These are phyloP conservation scores for Mucor sp. DNA, from an alignment of 371 early-diverging fungal species.

Conservation along the genomic window DNA sequence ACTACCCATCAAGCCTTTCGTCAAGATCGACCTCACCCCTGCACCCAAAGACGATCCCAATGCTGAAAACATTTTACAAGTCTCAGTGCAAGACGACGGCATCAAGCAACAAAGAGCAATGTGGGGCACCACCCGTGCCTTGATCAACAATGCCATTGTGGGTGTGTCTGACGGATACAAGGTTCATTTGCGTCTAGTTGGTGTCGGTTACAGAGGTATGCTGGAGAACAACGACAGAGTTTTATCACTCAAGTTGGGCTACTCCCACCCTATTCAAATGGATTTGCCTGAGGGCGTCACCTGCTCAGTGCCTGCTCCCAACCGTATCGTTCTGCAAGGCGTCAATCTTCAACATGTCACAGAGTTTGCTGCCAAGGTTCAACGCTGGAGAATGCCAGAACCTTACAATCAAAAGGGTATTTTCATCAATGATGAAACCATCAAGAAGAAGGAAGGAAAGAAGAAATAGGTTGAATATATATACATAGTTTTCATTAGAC, in stretches of 20 bases:
- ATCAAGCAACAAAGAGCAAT: conserved; percentile 79
- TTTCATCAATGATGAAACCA: conserved; percentile 96
- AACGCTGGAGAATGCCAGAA: conserved; percentile 92
- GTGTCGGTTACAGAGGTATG: conserved; percentile 94
- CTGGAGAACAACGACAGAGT: conserved; percentile 66
- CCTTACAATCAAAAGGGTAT: conserved; percentile 99
- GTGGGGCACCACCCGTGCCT: conserved; percentile 97
- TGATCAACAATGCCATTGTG: conserved; percentile 82
- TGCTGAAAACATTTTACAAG: conserved; percentile 54
- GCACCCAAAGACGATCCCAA: conserved; percentile 38
- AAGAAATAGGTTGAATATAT: conserved; percentile 69
- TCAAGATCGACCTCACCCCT: conserved; percentile 57
- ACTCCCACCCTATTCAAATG: conserved; percentile 82
- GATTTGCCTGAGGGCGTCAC: conserved; percentile 81
- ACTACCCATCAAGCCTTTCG: conserved; percentile 82
- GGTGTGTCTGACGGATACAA: conserved; percentile 93
- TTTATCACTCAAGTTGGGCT: conserved; percentile 86
- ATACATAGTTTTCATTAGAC: conserved; percentile 5
- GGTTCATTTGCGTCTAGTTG: conserved; percentile 83
- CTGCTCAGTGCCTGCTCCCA: conserved; percentile 83
- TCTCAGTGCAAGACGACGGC: conserved; percentile 63
- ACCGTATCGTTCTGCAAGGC: conserved; percentile 82
- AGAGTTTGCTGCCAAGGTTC: conserved; percentile 91
- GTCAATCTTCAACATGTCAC: conserved; percentile 78
- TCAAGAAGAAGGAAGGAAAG: conserved; percentile 95